phyloP scores from a whole-genome alignment of 2,329 filamentous ascomycete species.

The Nectriaceae sp. region DNA sequence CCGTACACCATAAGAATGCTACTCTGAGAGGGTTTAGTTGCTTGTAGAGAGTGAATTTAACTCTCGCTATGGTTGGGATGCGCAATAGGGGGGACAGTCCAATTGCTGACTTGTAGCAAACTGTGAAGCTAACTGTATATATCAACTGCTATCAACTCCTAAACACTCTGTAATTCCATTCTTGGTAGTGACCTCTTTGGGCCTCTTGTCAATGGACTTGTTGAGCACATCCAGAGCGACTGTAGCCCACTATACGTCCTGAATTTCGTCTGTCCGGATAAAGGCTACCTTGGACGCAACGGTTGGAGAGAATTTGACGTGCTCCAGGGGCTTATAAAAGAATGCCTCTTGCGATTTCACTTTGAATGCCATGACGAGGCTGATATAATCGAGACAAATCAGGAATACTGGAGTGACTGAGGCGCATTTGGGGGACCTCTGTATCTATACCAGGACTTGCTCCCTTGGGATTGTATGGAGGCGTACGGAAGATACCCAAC shows the following conservation, averaged over 20 bases:
- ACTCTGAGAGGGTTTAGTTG: conserved; percentile 17
- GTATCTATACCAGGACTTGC: conserved; percentile 43
- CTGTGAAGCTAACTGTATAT: no score
- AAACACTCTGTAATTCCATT: conserved; percentile 39
- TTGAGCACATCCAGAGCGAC: no score
- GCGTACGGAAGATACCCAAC: conserved; percentile 40
- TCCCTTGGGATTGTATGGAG: conserved; percentile 51
- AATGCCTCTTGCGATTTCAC: conserved; percentile 42
- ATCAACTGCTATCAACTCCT: no score
- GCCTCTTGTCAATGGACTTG: conserved; percentile 12
- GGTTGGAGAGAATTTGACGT: conserved; percentile 37
- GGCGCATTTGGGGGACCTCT: conserved; percentile 40
- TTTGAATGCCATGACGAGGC: conserved; percentile 42
- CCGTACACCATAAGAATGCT: conserved; percentile 17
- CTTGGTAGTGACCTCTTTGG: conserved; percentile 34
- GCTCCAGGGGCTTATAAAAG: conserved; percentile 42
- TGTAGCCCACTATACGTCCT: conserved; percentile 38
- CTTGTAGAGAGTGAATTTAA: conserved; percentile 15
- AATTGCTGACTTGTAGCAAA: no score
- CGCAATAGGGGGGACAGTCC: no score
- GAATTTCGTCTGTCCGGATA: conserved; percentile 40
- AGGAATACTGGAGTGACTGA: conserved; percentile 51
- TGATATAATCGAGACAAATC: conserved; percentile 44
- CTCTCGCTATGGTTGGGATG: no score
- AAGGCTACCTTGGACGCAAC: conserved; percentile 26